Evolutionary conservation across 2,329 filamentous ascomycete species (phyloP).

Genomic region (Thelonectria discophora): DNA sequence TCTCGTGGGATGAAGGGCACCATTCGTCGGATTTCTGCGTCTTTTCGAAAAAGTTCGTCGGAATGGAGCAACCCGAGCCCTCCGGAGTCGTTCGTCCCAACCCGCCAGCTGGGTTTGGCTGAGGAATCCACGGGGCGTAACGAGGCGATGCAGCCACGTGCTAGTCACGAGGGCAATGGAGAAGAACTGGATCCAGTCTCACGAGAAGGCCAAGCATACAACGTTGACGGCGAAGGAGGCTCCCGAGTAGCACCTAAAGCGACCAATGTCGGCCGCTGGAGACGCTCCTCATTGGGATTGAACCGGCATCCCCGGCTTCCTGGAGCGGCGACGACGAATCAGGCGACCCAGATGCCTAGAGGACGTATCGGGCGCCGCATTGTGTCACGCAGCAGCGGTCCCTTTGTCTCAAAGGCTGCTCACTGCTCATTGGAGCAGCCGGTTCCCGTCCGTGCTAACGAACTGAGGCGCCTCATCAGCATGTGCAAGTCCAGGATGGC

Average conservation of each 20-base stretch:
- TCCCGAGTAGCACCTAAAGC: conserved; percentile 17
- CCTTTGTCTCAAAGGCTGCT: conserved; percentile 40
- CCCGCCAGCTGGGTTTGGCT: background rate
- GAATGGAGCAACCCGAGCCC: conserved; percentile 32
- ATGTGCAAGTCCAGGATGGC: conserved; percentile 41
- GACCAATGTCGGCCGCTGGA: conserved; percentile 12
- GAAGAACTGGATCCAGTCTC: conserved; percentile 9
- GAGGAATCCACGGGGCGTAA: background rate
- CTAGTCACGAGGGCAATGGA: conserved; percentile 3
- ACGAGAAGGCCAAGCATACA: conserved; percentile 25
- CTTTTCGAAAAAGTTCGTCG: conserved; percentile 30
- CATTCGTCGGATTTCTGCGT: conserved; percentile 34
- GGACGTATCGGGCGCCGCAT: conserved; percentile 20
- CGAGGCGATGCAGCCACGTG: background rate
- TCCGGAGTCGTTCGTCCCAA: conserved; percentile 1
- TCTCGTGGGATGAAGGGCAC: conserved; percentile 24
- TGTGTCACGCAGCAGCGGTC: conserved; percentile 33
- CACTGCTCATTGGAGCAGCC: conserved; percentile 46
- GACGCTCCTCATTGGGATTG: conserved; percentile 2
- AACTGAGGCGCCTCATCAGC: conserved; percentile 44
- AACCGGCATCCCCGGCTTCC: conserved; percentile 19
- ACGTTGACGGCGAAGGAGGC: conserved; percentile 37
- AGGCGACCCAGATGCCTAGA: conserved; percentile 1
- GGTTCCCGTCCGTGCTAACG: conserved; percentile 42
- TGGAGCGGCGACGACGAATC: background rate